Base-by-base conservation (phyloP, 345 rosid species). In the Citrus maxima region DNA sequence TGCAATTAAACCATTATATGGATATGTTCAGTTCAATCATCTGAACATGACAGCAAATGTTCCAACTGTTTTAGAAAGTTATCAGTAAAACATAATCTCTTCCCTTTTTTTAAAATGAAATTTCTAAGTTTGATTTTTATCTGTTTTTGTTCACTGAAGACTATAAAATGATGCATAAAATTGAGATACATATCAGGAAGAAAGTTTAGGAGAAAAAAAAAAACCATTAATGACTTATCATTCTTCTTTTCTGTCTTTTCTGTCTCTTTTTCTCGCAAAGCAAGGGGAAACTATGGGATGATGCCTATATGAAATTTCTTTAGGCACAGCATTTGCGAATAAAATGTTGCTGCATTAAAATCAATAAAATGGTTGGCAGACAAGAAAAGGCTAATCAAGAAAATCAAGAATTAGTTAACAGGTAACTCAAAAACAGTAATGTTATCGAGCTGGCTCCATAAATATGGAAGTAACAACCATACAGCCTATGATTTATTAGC, bases 401-500 rank as follows among this genome's bases (percentile, higher is more conserved):
- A 55, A 19, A 27, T 51, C 24, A 76, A 2, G 28, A 55, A 55
- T 66, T 51, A 35, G 73, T 37, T 67, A 51, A 13, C 13, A 49
- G 10, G 61, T 22, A 75, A 19, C 3, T 67, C 10, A 16, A 34
- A 49, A 13, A n/a, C 62, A 49, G 34, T 51, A 51, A 75, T 32
- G 18, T 14, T 66, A 27, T 46, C 1, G 3, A 75, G 58, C 59
- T 28, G 60, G 34, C 59, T 63, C 68, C 59, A 49, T 70, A 16
- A 54, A 73, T 73, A 56, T 75, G 71, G 51, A 79, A 73, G 74
- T 25, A 46, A 67, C 60, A 55, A 19, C 40, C 28, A 21, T 30
- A 3, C 51, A 28, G 61, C 14, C 34, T 21, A 30, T 30, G 1
- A 32, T 46, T 32, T 64, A 54, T n/a, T 21, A 27, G 40, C 42